A percentile compares a stretch with the other conserved stretches of the same genome.
Evolutionary conservation across 805 yeast genomes (phyloP).

Genomic region (Yarrowia sp.): DNA sequence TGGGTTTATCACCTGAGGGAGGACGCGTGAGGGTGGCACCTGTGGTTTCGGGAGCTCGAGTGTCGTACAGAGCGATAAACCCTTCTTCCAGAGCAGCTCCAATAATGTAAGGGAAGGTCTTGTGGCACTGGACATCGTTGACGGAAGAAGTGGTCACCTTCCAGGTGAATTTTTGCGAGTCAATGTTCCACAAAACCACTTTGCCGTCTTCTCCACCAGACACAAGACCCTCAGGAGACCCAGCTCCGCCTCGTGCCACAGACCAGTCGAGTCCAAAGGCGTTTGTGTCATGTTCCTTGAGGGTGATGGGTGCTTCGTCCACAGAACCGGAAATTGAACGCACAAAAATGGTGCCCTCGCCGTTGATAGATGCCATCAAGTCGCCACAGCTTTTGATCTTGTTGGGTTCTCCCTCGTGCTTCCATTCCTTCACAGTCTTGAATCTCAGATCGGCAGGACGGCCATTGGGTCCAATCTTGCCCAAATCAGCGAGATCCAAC

Average conservation of each 20-base stretch:
- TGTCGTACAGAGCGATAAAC: constrained; percentile 66
- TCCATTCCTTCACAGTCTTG: constrained; percentile 57
- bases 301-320: constrained; percentile 36
- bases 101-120: constrained; percentile 55
- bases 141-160: constrained; percentile 47
- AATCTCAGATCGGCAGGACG: constrained; percentile 10
- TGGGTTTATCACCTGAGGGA: constrained; percentile 55
- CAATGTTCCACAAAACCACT: constrained; percentile 73
- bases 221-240: constrained; percentile 56
- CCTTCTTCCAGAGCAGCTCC: constrained; percentile 78
- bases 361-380: constrained; percentile 63
- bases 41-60: constrained; percentile 51
- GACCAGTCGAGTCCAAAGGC: constrained; percentile 80
- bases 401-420: constrained; percentile 72
- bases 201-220: constrained; percentile 68
- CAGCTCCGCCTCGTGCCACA: constrained; percentile 49
- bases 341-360: constrained; percentile 49
- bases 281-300: constrained; percentile 59
- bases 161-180: constrained; percentile 6
- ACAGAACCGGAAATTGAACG: constrained; percentile 42
- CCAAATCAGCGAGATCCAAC: constrained; percentile 11
- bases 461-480: not conserved
- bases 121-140: constrained; percentile 71
- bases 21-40: constrained; percentile 51
- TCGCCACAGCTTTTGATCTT: constrained; percentile 59